These are phyloP conservation scores for Penicillium vulpinum DNA, from an alignment of 2,329 filamentous ascomycete genomes.

Conservation along the genomic window DNA sequence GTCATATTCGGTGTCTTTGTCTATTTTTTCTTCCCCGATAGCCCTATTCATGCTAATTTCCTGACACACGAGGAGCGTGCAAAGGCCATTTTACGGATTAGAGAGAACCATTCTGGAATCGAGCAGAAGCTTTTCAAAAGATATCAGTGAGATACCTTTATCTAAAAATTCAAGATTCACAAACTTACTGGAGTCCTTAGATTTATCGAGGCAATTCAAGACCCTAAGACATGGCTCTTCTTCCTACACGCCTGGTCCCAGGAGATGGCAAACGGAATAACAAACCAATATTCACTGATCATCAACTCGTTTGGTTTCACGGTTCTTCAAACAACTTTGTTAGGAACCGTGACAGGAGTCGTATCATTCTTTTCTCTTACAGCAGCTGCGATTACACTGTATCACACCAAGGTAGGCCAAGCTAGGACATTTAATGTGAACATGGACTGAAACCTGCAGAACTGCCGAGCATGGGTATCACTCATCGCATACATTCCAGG, in stretches of 20 bases:
- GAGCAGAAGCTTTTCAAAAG: conserved; percentile 40
- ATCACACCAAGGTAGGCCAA: conserved; percentile 30
- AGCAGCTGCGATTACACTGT: conserved; percentile 30
- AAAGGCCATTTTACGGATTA: conserved; percentile 37
- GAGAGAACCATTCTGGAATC: conserved; percentile 40
- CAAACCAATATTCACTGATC: conserved; percentile 47
- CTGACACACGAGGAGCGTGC: conserved; percentile 35
- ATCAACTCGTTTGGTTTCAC: conserved; percentile 49
- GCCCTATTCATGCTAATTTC: conserved; percentile 33
- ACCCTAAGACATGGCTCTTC: conserved; percentile 39
- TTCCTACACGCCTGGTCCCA: conserved; percentile 39
- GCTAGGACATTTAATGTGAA: background rate
- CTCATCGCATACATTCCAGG: conserved; percentile 37
- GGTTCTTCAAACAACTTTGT: conserved; percentile 24
- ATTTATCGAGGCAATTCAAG: conserved; percentile 34
- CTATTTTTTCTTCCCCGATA: conserved; percentile 37
- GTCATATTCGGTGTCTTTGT: conserved; percentile 29
- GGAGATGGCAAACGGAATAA: conserved; percentile 39
- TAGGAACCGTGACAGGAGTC: conserved; percentile 28
- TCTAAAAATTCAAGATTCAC: background rate
- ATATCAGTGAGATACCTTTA: conserved; percentile 16
- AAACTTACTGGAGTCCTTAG: background rate
- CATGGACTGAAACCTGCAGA: background rate
- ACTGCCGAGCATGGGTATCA: conserved; percentile 25
- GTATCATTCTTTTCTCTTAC: conserved; percentile 31